Evolutionary conservation across 1,284 basidiomycete genomes (phyloP).

Genomic region (Apiotrichum laibachii): DNA sequence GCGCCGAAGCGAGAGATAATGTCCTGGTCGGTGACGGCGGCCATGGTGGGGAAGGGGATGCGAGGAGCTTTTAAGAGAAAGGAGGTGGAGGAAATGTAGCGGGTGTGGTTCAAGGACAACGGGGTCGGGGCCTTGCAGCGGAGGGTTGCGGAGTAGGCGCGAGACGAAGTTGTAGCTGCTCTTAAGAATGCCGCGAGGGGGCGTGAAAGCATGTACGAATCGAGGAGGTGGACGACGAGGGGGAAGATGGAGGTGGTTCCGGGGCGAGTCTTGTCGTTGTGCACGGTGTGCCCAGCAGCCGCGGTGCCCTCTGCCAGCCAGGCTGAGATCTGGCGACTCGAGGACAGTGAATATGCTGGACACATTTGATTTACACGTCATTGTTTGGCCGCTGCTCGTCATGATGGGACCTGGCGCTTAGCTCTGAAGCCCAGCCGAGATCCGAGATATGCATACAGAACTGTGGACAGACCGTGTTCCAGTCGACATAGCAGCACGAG

Average conservation of each 20-base stretch:
- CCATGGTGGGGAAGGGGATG: constrained; percentile 55
- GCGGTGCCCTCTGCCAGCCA: no score
- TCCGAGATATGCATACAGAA: no score
- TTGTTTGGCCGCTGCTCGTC: neutral
- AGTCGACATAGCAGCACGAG: no score
- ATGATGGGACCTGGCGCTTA: no score
- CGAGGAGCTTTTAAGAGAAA: constrained; percentile 2
- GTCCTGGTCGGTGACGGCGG: constrained; percentile 72
- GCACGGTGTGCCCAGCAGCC: no score
- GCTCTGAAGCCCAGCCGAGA: no score
- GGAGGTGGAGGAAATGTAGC: constrained; percentile 5
- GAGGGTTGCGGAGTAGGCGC: neutral
- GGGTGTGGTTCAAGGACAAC: neutral
- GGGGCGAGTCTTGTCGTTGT: neutral
- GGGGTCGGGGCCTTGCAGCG: neutral
- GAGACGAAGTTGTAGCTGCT: constrained; percentile 12
- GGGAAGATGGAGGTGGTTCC: neutral
- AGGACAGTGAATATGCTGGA: no score
- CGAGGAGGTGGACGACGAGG: neutral
- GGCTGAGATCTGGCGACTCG: no score
- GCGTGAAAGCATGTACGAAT: constrained; percentile 20
- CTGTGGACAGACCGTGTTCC: no score
- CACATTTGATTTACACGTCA: neutral
- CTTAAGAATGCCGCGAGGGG: constrained; percentile 18
- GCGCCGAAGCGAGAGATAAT: constrained; percentile 49